Percentiles rank a stretch among this genome's conserved stretches.
Conservation (phyloP, 768 basidiomycete genomes). For the Amanita thiersii region DNA sequence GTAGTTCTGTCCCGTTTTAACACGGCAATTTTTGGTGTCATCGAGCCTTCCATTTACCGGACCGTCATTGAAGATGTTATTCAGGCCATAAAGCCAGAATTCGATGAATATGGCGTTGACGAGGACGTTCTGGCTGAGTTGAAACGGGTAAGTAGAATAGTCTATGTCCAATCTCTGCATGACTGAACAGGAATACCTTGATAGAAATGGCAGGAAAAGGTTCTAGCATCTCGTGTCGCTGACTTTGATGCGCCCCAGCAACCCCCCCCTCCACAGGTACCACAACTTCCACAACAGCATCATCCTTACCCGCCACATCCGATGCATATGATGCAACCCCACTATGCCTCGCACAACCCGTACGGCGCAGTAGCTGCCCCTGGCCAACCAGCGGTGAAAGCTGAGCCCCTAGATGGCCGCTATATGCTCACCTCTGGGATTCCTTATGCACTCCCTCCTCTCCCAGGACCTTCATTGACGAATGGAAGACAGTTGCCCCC, state of each 20-base stretch:
- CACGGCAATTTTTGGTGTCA: conserved; percentile 31
- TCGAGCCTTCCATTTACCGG: conserved; percentile 89
- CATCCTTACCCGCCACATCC: conserved; percentile 53
- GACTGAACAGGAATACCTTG: conserved; percentile 8
- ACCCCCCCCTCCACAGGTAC: conserved; percentile 27
- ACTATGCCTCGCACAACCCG: conserved; percentile 47
- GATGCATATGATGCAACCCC: conserved; percentile 57
- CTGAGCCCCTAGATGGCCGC: conserved; percentile 65
- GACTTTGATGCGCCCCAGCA: conserved; percentile 65
- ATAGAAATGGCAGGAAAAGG: conserved; percentile 95
- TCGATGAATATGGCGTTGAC: conserved; percentile 93
- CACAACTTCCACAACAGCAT: conserved; percentile 38
- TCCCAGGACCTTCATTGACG: conserved; percentile 60
- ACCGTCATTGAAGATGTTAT: conserved; percentile 97
- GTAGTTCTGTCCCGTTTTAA: conserved; percentile 48
- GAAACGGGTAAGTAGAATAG: conserved; percentile 63
- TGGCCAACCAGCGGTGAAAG: conserved; percentile 48
- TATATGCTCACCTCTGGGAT: conserved; percentile 49
- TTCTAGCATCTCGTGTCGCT: conserved; percentile 90
- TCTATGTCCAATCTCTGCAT: conserved; percentile 10
- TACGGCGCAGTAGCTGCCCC: conserved; percentile 38
- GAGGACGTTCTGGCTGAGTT: conserved; percentile 86
- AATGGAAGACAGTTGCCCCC: conserved; percentile 36
- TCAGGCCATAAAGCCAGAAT: conserved; percentile 78
- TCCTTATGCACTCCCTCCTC: conserved; percentile 49